Evolutionary conservation across 169 alveolate species (phyloP).

Genomic region (Plasmodium falciparum): DNA sequence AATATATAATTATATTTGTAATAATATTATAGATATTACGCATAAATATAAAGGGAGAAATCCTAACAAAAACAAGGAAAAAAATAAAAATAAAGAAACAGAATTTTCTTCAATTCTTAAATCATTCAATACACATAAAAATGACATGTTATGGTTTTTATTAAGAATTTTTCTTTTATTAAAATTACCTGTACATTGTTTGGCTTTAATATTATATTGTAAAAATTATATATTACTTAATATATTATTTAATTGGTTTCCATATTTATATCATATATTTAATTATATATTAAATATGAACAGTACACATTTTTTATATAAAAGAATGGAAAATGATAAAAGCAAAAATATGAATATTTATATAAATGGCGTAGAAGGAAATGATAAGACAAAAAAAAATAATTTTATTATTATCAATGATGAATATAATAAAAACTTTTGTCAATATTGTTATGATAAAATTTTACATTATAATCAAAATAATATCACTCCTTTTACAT

Average conservation of each 20-base stretch:
- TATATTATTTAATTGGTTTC: constrained; percentile 53
- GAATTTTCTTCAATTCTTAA: constrained; percentile 23
- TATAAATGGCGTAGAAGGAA: background rate
- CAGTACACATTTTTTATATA: constrained; percentile 39
- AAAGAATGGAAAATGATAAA: constrained; percentile 16
- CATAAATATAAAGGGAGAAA: background rate
- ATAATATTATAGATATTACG: constrained; percentile 44
- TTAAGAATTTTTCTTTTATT: constrained; percentile 61
- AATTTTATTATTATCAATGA: constrained; percentile 20
- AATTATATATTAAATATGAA: constrained; percentile 75
- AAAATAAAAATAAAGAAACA: constrained; percentile 12
- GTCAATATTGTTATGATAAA: constrained; percentile 59
- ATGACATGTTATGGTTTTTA: constrained; percentile 76
- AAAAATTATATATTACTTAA: constrained; percentile 70
- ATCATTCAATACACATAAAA: constrained; percentile 40
- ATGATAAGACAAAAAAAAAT: background rate
- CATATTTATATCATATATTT: constrained; percentile 56
- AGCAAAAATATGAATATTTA: background rate
- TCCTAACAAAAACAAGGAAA: constrained; percentile 1
- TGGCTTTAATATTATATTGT: constrained; percentile 65
- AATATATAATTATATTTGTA: constrained; percentile 61
- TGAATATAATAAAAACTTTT: constrained; percentile 51
- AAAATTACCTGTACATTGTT: constrained; percentile 72
- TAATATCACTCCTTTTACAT: constrained; percentile 35
- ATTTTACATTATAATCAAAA: constrained; percentile 55